Evolutionary conservation across 148 eudicot species (phyloP).

Genomic region (Chenopodium berlandieri): DNA sequence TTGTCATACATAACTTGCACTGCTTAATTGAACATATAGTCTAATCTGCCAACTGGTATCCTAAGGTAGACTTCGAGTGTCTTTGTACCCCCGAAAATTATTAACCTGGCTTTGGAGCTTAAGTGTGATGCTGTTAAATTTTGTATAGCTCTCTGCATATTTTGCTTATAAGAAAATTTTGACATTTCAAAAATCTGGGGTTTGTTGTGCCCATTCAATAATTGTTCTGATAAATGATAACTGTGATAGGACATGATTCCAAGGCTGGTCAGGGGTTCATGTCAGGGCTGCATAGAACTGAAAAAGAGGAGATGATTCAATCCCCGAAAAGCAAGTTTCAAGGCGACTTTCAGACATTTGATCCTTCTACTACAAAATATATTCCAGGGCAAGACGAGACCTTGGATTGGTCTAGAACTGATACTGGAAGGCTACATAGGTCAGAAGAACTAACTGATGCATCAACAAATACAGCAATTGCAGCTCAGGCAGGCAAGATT

Average conservation of each 20-base stretch:
- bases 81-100: neutral
- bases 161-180: neutral
- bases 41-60: no score
- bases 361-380: conserved; percentile 2
- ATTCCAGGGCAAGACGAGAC: conserved; percentile 21
- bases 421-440: conserved; percentile 16
- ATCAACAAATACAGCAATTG: neutral
- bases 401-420: conserved; percentile 17
- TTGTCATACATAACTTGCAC: no score
- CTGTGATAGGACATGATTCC: neutral
- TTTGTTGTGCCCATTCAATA: no score
- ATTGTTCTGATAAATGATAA: neutral
- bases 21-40: no score
- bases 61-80: neutral
- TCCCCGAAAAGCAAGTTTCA: neutral
- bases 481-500: neutral
- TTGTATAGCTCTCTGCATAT: neutral
- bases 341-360: conserved; percentile 18
- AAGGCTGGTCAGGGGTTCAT: neutral
- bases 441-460: conserved; percentile 28
- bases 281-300: neutral
- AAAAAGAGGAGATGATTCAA: neutral
- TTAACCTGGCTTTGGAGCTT: no score
- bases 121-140: neutral
- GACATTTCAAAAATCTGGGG: no score